Percentiles rank a stretch among this genome's conserved stretches.
Evolutionary conservation across 2,329 filamentous ascomycete genomes (phyloP).

Genomic region (Alternaria conjuncta): DNA sequence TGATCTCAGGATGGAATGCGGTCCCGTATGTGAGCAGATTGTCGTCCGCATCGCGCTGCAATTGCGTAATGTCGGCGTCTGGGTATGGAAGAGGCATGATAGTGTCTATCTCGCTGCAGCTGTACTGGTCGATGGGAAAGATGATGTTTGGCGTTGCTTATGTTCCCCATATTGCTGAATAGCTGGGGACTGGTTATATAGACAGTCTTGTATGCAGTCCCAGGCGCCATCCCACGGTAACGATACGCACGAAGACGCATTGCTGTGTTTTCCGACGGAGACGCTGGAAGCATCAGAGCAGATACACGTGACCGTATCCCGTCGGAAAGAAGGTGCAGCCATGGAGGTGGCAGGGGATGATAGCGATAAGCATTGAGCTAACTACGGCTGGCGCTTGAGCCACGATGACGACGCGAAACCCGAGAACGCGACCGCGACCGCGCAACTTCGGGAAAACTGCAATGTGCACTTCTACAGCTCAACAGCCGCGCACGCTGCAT

Average conservation of each 20-base stretch:
- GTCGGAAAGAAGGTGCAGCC: background rate
- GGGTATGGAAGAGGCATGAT: conserved; percentile 27
- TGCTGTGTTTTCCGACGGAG: conserved; percentile 9
- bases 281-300: background rate
- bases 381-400: background rate
- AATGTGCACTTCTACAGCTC: background rate
- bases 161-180: background rate
- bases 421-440: background rate
- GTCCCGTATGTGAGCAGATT: conserved; percentile 32
- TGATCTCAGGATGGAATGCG: conserved; percentile 37
- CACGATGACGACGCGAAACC: background rate
- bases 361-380: background rate
- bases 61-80: conserved; percentile 18
- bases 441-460: background rate
- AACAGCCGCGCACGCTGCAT: background rate
- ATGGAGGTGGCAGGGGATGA: background rate
- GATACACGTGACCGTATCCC: background rate
- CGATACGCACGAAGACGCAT: background rate
- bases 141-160: background rate
- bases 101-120: background rate
- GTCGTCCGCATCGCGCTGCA: conserved; percentile 30
- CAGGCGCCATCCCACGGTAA: background rate
- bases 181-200: background rate
- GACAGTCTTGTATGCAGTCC: background rate
- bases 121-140: background rate